A percentile compares a stretch with the other conserved stretches of the same genome.
These are phyloP conservation scores for Colletotrichum tropicale DNA, from an alignment of 2,329 filamentous ascomycete genomes.

Conservation along the genomic window DNA sequence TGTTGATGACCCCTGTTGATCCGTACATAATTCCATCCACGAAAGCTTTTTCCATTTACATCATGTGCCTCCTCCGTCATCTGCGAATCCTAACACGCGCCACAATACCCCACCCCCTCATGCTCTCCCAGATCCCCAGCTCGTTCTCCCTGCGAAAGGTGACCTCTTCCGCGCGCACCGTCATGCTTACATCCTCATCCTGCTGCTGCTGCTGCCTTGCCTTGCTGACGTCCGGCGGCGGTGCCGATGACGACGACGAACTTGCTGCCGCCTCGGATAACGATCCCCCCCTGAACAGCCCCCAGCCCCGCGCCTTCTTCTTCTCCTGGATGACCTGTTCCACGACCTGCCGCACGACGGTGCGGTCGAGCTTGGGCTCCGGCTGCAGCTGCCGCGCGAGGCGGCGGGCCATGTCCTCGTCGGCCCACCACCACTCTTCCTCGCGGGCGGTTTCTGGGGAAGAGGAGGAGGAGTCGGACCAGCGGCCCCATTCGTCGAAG, in stretches of 20 bases:
- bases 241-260: background rate
- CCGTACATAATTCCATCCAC: background rate
- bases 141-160: constrained; percentile 56
- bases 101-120: constrained; percentile 54
- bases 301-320: constrained; percentile 38
- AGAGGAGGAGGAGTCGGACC: background rate
- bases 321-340: constrained; percentile 34
- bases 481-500: constrained; percentile 54
- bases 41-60: background rate
- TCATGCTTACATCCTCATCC: constrained; percentile 39
- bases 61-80: background rate
- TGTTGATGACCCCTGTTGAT: background rate
- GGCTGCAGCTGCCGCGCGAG: constrained; percentile 47
- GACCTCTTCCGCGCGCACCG: constrained; percentile 48
- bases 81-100: constrained; percentile 37
- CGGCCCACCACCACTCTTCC: constrained; percentile 47
- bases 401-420: constrained; percentile 49
- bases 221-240: background rate
- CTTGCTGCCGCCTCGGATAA: background rate
- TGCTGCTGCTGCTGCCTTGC: background rate
- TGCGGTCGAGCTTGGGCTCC: constrained; percentile 25
- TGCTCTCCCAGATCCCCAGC: constrained; percentile 56
- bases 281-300: constrained; percentile 30
- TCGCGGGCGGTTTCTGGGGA: background rate
- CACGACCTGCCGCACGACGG: constrained; percentile 31